A percentile compares a stretch with the other conserved stretches of the same genome.
These are phyloP conservation scores for Amylostereum areolatum DNA, from an alignment of 1,284 basidiomycete species.

Conservation along the genomic window DNA sequence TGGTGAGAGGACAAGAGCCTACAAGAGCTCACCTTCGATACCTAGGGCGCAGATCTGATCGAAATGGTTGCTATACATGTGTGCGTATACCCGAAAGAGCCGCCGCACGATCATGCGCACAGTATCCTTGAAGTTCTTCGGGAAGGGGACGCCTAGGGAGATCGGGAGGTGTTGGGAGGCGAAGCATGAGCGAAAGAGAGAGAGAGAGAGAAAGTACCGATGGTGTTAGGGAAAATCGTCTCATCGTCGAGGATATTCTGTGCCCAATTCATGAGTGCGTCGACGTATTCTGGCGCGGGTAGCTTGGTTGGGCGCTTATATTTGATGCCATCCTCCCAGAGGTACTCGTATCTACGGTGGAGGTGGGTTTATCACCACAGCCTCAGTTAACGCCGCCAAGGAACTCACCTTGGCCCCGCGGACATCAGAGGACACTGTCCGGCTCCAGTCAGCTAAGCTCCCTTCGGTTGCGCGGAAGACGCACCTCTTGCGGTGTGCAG, in stretches of 20 bases:
- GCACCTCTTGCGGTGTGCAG: constrained; percentile 87
- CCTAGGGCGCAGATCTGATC: constrained; percentile 98
- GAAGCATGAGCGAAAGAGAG: not conserved
- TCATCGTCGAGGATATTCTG: constrained; percentile 93
- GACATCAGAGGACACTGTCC: constrained; percentile 95
- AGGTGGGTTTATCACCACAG: too few species aligned
- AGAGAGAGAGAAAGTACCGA: constrained; percentile 48
- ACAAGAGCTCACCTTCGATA: constrained; percentile 75
- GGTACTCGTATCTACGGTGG: constrained; percentile 81
- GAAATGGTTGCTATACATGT: constrained; percentile 99
- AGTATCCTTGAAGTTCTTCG: constrained; percentile 85
- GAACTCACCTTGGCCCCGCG: constrained; percentile 83
- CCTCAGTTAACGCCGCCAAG: not conserved
- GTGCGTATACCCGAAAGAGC: constrained; percentile 95
- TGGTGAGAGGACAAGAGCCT: not conserved
- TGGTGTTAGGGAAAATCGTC: constrained; percentile 89
- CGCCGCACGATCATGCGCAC: constrained; percentile 91
- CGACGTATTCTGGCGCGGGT: constrained; percentile 94
- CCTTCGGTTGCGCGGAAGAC: constrained; percentile 7
- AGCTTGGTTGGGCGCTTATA: constrained; percentile 94
- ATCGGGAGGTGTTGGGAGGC: not conserved
- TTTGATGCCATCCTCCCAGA: constrained; percentile 94
- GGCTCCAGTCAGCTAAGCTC: not conserved
- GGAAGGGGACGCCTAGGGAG: constrained; percentile 80
- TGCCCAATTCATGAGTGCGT: constrained; percentile 98